phyloP scores from a whole-genome alignment of 495 filamentous ascomycete species.

The Penicillium turbatum region DNA sequence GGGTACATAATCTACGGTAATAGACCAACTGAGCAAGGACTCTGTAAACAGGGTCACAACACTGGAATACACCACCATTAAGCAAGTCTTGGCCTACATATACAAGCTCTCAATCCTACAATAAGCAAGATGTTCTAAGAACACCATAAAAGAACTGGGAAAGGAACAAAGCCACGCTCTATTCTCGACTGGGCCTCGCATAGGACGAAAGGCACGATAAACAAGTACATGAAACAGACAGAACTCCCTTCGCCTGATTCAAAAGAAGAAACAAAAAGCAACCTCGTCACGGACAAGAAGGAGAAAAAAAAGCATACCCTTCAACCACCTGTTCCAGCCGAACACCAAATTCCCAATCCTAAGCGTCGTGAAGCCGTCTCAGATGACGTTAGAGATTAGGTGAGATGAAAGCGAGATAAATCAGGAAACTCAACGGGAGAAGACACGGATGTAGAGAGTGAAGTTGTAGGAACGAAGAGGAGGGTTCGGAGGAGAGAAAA shows the following conservation, averaged over 20 bases:
- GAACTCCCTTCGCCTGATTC: slow-evolving; percentile 25
- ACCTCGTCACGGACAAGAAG: slow-evolving; percentile 19
- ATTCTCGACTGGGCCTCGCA: slow-evolving; percentile 19
- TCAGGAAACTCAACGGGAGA: slow-evolving; percentile 21
- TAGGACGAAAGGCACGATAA: slow-evolving; percentile 17
- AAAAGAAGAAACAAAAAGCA: slow-evolving; percentile 20
- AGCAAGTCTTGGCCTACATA: too few species aligned
- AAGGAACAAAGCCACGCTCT: slow-evolving; percentile 23
- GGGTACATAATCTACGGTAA: too few species aligned
- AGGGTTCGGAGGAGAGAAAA: slow-evolving; percentile 1
- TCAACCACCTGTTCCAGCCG: slow-evolving; percentile 31
- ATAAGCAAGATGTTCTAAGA: neutral
- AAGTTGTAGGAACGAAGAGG: slow-evolving; percentile 9
- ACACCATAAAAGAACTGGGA: neutral
- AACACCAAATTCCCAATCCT: slow-evolving; percentile 29
- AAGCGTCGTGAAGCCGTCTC: slow-evolving; percentile 29
- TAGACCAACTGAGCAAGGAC: too few species aligned
- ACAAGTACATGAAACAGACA: slow-evolving; percentile 24
- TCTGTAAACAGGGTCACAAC: too few species aligned
- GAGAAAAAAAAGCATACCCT: slow-evolving; percentile 17
- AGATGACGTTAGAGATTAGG: slow-evolving; percentile 31
- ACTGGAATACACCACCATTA: too few species aligned
- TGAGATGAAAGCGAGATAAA: slow-evolving; percentile 32
- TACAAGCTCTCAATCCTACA: neutral
- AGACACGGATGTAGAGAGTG: slow-evolving; percentile 4